A percentile compares a stretch with the other conserved stretches of the same genome.
Conservation (phyloP, 164 flowering plant species). For the Nymphaea thermarum region DNA sequence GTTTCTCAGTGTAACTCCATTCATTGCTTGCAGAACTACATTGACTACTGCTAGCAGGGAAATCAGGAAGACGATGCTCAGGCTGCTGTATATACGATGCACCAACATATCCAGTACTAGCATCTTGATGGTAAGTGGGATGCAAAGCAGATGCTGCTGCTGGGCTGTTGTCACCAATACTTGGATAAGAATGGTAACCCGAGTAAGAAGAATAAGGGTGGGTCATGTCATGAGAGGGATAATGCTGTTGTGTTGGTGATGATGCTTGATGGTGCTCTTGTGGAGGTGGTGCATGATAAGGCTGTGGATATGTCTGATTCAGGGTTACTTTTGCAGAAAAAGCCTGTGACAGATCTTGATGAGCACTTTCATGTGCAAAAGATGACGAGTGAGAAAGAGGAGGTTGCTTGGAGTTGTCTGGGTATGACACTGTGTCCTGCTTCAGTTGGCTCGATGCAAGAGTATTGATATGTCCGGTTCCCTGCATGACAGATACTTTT, state of each 20-base stretch:
- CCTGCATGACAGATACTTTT: constrained; percentile 32
- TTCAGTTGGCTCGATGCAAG: constrained; percentile 20
- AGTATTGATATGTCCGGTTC: constrained; percentile 26
- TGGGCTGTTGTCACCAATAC: constrained; percentile 61
- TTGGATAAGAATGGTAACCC: constrained; percentile 78
- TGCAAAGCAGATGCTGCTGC: constrained; percentile 30
- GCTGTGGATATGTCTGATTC: constrained; percentile 28
- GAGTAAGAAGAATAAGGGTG: constrained; percentile 28
- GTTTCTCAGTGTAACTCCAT: constrained; percentile 26
- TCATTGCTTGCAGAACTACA: constrained; percentile 23
- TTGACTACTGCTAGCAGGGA: constrained; percentile 19
- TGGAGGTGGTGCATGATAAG: constrained; percentile 9
- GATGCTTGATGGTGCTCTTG: constrained; percentile 29
- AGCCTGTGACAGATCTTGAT: background rate
- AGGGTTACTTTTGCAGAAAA: background rate
- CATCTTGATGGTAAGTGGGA: constrained; percentile 31
- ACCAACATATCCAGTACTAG: constrained; percentile 36
- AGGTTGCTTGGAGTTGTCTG: background rate
- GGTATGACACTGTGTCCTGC: constrained; percentile 28
- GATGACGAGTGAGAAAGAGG: background rate
- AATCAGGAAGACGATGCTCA: background rate
- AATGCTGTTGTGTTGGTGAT: constrained; percentile 37
- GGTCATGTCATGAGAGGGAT: constrained; percentile 42
- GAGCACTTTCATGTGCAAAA: background rate
- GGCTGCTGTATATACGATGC: background rate